Evolutionary conservation across 2,329 filamentous ascomycete genomes (phyloP), one percentile per base, ranked within the genome.

Genomic region (Colletotrichum spinosum): DNA sequence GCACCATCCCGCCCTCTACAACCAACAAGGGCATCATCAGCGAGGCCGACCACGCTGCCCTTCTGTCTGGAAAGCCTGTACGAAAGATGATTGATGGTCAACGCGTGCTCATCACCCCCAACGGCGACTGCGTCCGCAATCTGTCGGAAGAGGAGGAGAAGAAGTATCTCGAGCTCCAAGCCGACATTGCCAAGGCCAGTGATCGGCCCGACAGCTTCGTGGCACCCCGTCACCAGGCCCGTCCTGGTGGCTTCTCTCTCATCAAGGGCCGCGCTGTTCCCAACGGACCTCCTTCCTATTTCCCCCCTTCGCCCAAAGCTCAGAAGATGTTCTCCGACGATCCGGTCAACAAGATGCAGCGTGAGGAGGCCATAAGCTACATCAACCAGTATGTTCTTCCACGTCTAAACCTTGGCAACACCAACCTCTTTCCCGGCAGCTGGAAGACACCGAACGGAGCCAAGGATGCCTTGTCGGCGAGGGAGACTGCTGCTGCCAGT

Each of bases 41-140:
- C 1, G 80, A 83, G 48, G 82, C 87, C 50, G 88, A 91, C 67
- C 83, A 88, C 37, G 78, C 81, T 12, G 75, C 80, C 3, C 80
- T 90, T 7, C 79, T 83, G n/a, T 79, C 82, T 2, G 88, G 88
- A 52, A 81, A 83, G 66, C 80, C 87, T 10, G 86, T 91, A 8
- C 85, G 84, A 65, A 90, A 90, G 74, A 77, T 88, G 44, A 80
- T 88, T 2, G 88, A 91, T 67, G 88, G 88, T 60, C 84, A 86
- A 74, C 85, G 90, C 34, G 88, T 92, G 68, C 84, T 94, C 69
- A 87, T 94, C 56, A 94, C 92, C 0, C 90, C 92, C 0, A 89
- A 91, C 67, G 92, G 92, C 10, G 89, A 92, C 68, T 92, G 91
- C 73, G 82, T 95, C n/a, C 88, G 90, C 69, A 90, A 91, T 63